These are phyloP conservation scores for Dalbergia oliveri DNA, from an alignment of 306 rosid species.

Conservation along the genomic window DNA sequence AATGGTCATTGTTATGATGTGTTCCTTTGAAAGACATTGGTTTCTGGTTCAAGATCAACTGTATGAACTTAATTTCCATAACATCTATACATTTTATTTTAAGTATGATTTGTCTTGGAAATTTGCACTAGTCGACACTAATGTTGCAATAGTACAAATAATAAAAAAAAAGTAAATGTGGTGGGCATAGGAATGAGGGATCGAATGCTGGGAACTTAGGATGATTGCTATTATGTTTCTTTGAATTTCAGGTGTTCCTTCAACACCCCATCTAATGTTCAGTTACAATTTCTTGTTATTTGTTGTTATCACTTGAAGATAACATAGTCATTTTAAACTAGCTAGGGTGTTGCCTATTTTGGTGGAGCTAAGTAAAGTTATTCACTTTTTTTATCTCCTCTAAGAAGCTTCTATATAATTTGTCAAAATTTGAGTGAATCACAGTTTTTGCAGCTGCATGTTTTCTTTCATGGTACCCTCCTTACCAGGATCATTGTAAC, in stretches of 20 bases:
- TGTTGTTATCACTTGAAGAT: not conserved
- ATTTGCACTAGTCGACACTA: slow-evolving; percentile 14
- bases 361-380: not conserved
- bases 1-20: not conserved
- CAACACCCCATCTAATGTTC: not conserved
- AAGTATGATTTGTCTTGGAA: not conserved
- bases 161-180: not conserved
- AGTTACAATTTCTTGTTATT: not conserved
- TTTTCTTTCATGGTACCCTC: not conserved
- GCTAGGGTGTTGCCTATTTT: slow-evolving; percentile 15
- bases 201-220: not conserved
- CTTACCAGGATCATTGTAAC: not conserved
- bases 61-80: slow-evolving; percentile 20
- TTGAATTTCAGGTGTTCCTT: not conserved
- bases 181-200: not conserved
- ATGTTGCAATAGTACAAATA: not conserved
- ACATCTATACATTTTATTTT: not conserved
- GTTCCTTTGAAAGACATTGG: not conserved
- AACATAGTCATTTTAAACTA: slow-evolving; percentile 5
- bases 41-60: slow-evolving; percentile 11
- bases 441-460: not conserved
- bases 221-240: slow-evolving; percentile 2
- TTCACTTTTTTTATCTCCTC: slow-evolving; percentile 20
- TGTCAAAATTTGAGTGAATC: slow-evolving; percentile 15
- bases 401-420: not conserved